Evolutionary conservation across 2,329 filamentous ascomycete species (phyloP).

Genomic region (Phialocephala sp.): DNA sequence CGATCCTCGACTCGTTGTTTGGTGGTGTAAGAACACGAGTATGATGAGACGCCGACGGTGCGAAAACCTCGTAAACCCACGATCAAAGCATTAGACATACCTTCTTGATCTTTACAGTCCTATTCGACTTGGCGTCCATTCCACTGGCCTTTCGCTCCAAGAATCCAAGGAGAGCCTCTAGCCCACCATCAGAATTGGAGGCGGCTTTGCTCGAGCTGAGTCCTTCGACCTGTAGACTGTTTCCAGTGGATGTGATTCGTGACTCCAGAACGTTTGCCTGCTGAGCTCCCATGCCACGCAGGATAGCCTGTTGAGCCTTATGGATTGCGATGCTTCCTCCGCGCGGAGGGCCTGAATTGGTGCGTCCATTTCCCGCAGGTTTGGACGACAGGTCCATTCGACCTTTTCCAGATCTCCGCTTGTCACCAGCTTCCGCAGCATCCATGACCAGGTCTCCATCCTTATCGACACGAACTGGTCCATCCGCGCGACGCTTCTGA

Average conservation of each 20-base stretch:
- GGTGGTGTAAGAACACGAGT: slow-evolving; percentile 49
- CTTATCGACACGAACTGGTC: slow-evolving; percentile 54
- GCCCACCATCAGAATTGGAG: slow-evolving; percentile 68
- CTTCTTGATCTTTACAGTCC: slow-evolving; percentile 71
- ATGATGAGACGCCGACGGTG: slow-evolving; percentile 46
- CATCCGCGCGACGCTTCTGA: slow-evolving; percentile 51
- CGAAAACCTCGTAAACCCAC: slow-evolving; percentile 45
- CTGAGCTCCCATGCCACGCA: slow-evolving; percentile 46
- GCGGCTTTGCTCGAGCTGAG: slow-evolving; percentile 72
- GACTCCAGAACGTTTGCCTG: slow-evolving; percentile 40
- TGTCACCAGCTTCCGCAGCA: slow-evolving; percentile 42
- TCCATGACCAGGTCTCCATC: slow-evolving; percentile 69
- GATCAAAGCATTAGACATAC: slow-evolving; percentile 66
- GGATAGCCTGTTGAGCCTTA: slow-evolving; percentile 40
- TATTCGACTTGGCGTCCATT: slow-evolving; percentile 51
- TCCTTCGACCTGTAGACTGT: slow-evolving; percentile 58
- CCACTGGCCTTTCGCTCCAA: slow-evolving; percentile 72
- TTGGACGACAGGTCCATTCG: slow-evolving; percentile 31
- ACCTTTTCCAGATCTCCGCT: slow-evolving; percentile 37
- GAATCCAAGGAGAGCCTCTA: slow-evolving; percentile 69
- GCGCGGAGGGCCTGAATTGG: slow-evolving; percentile 38
- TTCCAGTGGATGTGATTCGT: slow-evolving; percentile 34
- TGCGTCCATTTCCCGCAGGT: slow-evolving; percentile 35
- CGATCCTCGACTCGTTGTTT: slow-evolving; percentile 38
- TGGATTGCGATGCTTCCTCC: slow-evolving; percentile 41